Base-by-base conservation (phyloP, 2,329 filamentous ascomycete genomes). In the Cladosporium sp. region DNA sequence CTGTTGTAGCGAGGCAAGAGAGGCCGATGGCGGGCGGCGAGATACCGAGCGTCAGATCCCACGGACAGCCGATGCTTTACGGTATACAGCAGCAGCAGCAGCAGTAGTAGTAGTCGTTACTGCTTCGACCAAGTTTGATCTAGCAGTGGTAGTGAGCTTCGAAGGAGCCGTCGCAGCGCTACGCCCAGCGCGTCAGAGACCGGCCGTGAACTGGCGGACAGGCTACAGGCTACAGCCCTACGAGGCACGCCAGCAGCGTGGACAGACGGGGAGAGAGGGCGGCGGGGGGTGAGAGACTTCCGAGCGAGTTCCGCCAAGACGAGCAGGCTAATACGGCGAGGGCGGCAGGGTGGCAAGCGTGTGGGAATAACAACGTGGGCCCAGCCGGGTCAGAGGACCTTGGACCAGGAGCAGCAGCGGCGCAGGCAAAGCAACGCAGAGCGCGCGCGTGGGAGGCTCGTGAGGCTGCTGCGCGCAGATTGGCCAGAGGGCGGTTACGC, bases 281-380 rank as follows among this genome's bases (percentile, higher is more conserved):
- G 54, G 4, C 41, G 28, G 28, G 41, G 12, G 38, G n/a, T 62
- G 47, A 38, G 44, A 51, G 30, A 30, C 28, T 62, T 24, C 59
- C 59, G 60, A 49, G 47, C 47, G 49, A 41, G 21, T 10, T 26
- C 21, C 60, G 60, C 60, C 60, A 63, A 63, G 60, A 34, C 47
- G 49, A 63, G 59, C 60, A 54, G 60, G 49, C 34, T 54, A 54
- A 24, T 28, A 32, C 47, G 12, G 12, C 34, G 34, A 36, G 34
- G 12, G 34, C 15, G 38, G 38, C 38, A n/a, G 60, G 38, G 38
- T 38, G 38, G 51, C 30, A 21, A 36, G 24, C 30, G 15, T 36
- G 34, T 59, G 57, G 60, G 59, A 62, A 62, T 62, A 62, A 47
- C 41, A 47, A 54, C 59, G 59, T 51, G 44, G 59, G 59, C 47